Base-by-base conservation (phyloP, 176 grass and related monocot genomes). In the Phragmites australis region DNA sequence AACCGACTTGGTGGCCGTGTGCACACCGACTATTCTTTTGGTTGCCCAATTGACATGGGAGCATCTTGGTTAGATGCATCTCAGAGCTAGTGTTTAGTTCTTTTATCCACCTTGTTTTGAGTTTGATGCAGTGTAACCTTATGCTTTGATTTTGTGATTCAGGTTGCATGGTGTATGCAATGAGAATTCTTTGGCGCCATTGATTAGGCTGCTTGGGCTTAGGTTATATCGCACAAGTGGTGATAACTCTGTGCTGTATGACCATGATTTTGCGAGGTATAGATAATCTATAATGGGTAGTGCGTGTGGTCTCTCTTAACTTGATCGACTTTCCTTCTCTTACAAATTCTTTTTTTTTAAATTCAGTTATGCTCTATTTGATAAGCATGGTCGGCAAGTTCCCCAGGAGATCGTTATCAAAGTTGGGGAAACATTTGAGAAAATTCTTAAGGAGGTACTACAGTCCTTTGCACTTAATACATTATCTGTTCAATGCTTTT, bases 101-200 rank as follows among this genome's bases (percentile, higher is more conserved):
- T 65, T 75, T 82, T 81, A 8, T 55, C n/a, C 51, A 68, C 53
- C 66, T 67, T 83, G 37, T 9, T 56, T 39, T 84, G 39, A 81
- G 12, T 71, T 68, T 53, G n/a, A 23, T 67, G n/a, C 48, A 71
- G 23, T 62, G n/a, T 48, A 3, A 37, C 54, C 81, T 84, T 45
- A 87, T 81, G 64, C 44, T 81, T 89, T 71, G 79, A 80, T 83
- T 53, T 74, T 82, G 25, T 87, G 60, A 83, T 88, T 92, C 71
- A 98, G 95, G 95, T 84, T 99, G 68, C 93, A 99, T 82, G 96
- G 96, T 77, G 96, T 88, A 51, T 99, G 96, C 76, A 99, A 99
- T 76, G 96, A 99, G 62, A 99, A 95, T 87, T 99, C 96, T 17
- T 75, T 99, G 77, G 93, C 96, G 5, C 96, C 96, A 84, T 78